Conservation (phyloP, 2,329 filamentous ascomycete species). For the Microdochium bolleyi region DNA sequence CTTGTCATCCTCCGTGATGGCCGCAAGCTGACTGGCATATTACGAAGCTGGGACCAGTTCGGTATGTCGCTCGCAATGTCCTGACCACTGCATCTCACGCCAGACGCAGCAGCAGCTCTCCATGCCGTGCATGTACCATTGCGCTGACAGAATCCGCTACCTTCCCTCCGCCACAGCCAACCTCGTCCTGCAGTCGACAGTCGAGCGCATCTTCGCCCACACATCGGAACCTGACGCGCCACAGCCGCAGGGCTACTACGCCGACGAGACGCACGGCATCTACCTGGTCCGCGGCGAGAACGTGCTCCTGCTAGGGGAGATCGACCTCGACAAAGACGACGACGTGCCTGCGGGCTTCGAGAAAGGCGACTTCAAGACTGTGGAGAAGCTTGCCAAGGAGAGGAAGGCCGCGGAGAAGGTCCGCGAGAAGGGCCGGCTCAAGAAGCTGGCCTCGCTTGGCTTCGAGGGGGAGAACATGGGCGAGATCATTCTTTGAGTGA, state of each 20-base stretch:
- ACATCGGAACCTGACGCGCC: constrained; percentile 22
- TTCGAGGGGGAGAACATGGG: constrained; percentile 83
- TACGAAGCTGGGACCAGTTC: constrained; percentile 97
- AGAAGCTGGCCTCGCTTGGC: constrained; percentile 67
- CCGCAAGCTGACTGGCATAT: constrained; percentile 83
- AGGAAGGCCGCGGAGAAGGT: constrained; percentile 61
- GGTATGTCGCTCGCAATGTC: constrained; percentile 47
- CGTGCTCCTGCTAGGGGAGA: constrained; percentile 90
- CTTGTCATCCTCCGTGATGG: constrained; percentile 88
- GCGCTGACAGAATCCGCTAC: background rate
- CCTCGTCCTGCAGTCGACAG: constrained; percentile 85
- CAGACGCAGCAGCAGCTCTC: too few species aligned
- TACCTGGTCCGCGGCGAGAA: constrained; percentile 95
- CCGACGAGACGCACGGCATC: constrained; percentile 77
- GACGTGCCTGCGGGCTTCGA: constrained; percentile 65
- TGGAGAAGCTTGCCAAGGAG: constrained; percentile 66
- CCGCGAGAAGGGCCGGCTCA: constrained; percentile 63
- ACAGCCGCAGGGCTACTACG: constrained; percentile 53
- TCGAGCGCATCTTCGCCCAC: constrained; percentile 70
- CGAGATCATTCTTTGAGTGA: constrained; percentile 58
- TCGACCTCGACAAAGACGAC: constrained; percentile 94
- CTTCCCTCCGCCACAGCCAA: constrained; percentile 56
- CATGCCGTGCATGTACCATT: background rate
- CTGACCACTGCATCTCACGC: too few species aligned
- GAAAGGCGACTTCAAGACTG: constrained; percentile 56